A percentile compares a stretch with the other conserved stretches of the same genome.
These are phyloP conservation scores for Starmerella bombi DNA, from an alignment of 805 yeast genomes.

Conservation along the genomic window DNA sequence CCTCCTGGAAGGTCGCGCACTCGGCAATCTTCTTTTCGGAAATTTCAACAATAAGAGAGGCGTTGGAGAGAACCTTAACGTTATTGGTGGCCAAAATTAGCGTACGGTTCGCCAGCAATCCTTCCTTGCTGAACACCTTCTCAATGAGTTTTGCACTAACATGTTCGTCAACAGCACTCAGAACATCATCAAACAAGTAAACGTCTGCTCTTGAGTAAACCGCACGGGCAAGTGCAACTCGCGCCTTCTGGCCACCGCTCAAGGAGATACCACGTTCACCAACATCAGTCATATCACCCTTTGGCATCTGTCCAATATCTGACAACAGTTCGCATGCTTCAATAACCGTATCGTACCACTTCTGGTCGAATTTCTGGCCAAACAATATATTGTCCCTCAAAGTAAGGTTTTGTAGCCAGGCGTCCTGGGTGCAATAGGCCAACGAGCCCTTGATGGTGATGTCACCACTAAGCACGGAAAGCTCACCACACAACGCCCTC, in stretches of 20 bases:
- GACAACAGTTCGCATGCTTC: slow-evolving; percentile 76
- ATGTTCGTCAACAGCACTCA: slow-evolving; percentile 96
- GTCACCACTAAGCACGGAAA: slow-evolving; percentile 54
- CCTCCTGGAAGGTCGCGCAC: slow-evolving; percentile 47
- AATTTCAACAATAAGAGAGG: slow-evolving; percentile 52
- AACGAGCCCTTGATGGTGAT: slow-evolving; percentile 54
- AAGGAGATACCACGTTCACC: slow-evolving; percentile 96
- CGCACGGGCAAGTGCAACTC: slow-evolving; percentile 88
- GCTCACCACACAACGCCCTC: slow-evolving; percentile 64
- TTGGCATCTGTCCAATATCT: slow-evolving; percentile 68
- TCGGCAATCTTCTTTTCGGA: slow-evolving; percentile 36
- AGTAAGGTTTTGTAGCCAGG: slow-evolving; percentile 89
- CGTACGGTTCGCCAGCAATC: slow-evolving; percentile 57
- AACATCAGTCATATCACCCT: slow-evolving; percentile 83
- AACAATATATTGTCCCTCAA: slow-evolving; percentile 80
- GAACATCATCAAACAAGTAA: slow-evolving; percentile 78
- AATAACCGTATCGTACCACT: slow-evolving; percentile 65
- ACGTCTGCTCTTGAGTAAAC: slow-evolving; percentile 90
- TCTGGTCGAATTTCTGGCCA: slow-evolving; percentile 73
- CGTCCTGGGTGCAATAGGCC: slow-evolving; percentile 76
- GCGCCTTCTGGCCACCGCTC: slow-evolving; percentile 96
- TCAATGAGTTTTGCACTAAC: slow-evolving; percentile 78
- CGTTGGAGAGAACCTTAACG: slow-evolving; percentile 59
- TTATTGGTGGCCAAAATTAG: slow-evolving; percentile 71
- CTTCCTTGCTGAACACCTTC: slow-evolving; percentile 60